Evolutionary conservation across 805 yeast genomes (phyloP).

Genomic region (Saccharomyces jurei): DNA sequence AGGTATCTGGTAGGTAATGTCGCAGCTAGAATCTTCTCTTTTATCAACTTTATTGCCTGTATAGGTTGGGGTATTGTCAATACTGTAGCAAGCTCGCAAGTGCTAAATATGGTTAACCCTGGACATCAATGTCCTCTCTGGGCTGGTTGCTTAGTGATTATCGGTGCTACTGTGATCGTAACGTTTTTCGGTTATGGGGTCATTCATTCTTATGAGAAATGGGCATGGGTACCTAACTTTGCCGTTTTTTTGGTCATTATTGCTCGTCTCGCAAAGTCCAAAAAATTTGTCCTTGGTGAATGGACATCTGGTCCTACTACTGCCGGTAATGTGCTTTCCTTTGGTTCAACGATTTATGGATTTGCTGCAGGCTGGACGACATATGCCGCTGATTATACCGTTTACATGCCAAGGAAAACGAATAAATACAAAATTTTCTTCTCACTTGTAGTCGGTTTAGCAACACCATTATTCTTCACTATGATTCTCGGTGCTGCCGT

Average conservation of each 20-base stretch:
- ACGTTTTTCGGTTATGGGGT: conserved; percentile 79
- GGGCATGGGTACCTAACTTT: conserved; percentile 80
- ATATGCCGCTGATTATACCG: conserved; percentile 86
- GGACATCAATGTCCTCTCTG: conserved; percentile 63
- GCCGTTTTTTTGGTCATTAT: conserved; percentile 69
- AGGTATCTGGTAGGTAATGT: conserved; percentile 70
- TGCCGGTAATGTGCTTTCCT: conserved; percentile 71
- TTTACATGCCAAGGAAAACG: conserved; percentile 67
- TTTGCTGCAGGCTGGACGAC: conserved; percentile 94
- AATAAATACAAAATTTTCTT: conserved; percentile 53
- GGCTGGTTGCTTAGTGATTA: conserved; percentile 79
- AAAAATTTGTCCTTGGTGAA: conserved; percentile 51
- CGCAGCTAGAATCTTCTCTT: conserved; percentile 68
- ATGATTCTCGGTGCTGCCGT: conserved; percentile 83
- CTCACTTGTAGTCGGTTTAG: conserved; percentile 55
- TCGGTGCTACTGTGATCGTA: conserved; percentile 58
- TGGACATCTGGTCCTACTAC: conserved; percentile 49
- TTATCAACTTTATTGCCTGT: conserved; percentile 75
- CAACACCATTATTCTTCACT: conserved; percentile 61
- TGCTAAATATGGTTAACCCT: conserved; percentile 66
- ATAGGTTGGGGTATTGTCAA: conserved; percentile 95
- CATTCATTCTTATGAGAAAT: conserved; percentile 76
- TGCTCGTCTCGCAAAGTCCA: conserved; percentile 62
- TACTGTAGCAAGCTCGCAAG: conserved; percentile 81
- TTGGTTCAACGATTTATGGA: conserved; percentile 78